These are phyloP conservation scores for Passalora sequoiae DNA, from an alignment of 2,329 filamentous ascomycete species.

Conservation along the genomic window DNA sequence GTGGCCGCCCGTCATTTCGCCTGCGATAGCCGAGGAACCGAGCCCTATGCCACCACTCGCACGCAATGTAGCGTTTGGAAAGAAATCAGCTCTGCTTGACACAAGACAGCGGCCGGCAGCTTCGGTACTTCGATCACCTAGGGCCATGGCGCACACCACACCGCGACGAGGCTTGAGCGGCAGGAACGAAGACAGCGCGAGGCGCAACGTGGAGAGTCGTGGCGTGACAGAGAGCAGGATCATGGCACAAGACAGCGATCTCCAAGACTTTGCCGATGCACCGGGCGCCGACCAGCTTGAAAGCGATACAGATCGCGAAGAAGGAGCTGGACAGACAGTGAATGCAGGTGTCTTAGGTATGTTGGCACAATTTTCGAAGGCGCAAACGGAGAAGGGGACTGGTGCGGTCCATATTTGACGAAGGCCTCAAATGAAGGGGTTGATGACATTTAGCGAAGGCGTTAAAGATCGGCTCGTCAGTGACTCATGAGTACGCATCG, in stretches of 20 bases:
- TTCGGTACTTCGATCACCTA: constrained; percentile 18
- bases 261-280: constrained; percentile 47
- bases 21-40: constrained; percentile 23
- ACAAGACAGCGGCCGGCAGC: constrained; percentile 4
- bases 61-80: not conserved
- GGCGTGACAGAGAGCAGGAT: constrained; percentile 40
- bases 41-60: constrained; percentile 1
- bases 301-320: constrained; percentile 37
- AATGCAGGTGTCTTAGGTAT: constrained; percentile 58
- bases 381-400: constrained; percentile 47
- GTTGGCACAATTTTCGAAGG: constrained; percentile 63
- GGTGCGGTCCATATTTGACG: constrained; percentile 19
- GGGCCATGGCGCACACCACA: constrained; percentile 1
- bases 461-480: not conserved
- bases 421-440: not conserved
- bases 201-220: constrained; percentile 5
- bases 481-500: not conserved
- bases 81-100: not conserved
- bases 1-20: constrained; percentile 29
- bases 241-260: constrained; percentile 52
- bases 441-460: not conserved
- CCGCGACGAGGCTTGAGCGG: not conserved
- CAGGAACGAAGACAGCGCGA: constrained; percentile 3
- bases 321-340: constrained; percentile 41
- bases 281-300: constrained; percentile 31